phyloP scores from a whole-genome alignment of 2,329 filamentous ascomycete genomes.

The Aspergillus sp. region DNA sequence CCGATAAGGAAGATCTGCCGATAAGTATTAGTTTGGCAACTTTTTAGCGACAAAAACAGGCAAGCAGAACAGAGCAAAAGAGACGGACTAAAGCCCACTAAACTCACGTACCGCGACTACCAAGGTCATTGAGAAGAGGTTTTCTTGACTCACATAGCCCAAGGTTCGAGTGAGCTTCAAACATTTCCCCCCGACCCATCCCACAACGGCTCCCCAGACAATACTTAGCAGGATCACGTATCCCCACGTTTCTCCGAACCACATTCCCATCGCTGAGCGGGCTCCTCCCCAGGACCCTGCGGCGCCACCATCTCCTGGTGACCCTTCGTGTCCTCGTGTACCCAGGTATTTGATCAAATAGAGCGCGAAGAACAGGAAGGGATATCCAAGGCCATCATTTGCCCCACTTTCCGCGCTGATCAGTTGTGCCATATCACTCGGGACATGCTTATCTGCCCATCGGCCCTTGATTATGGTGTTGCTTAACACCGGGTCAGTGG shows the following conservation, averaged over 20 bases:
- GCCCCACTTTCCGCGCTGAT: constrained; percentile 69
- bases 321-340: constrained; percentile 42
- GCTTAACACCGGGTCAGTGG: constrained; percentile 71
- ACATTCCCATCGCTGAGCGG: constrained; percentile 65
- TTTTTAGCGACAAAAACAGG: too few relatives aligned
- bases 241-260: constrained; percentile 71
- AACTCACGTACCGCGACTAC: too few relatives aligned
- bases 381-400: constrained; percentile 75
- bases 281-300: too few relatives aligned
- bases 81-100: too few relatives aligned
- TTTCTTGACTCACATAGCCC: too few relatives aligned
- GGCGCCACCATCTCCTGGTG: constrained; percentile 44
- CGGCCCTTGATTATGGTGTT: constrained; percentile 80
- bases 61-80: too few relatives aligned
- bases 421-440: constrained; percentile 63
- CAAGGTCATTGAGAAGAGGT: too few relatives aligned
- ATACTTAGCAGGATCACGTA: constrained; percentile 69
- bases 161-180: too few relatives aligned
- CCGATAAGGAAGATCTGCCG: constrained; percentile 12
- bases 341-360: constrained; percentile 59
- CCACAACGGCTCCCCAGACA: constrained; percentile 47
- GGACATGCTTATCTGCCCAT: constrained; percentile 77
- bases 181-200: constrained; percentile 71
- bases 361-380: constrained; percentile 68
- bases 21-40: too few relatives aligned